Evolutionary conservation across 495 filamentous ascomycete species (phyloP), one percentile per base, ranked within the genome.

Genomic region (Penicillium taxi): DNA sequence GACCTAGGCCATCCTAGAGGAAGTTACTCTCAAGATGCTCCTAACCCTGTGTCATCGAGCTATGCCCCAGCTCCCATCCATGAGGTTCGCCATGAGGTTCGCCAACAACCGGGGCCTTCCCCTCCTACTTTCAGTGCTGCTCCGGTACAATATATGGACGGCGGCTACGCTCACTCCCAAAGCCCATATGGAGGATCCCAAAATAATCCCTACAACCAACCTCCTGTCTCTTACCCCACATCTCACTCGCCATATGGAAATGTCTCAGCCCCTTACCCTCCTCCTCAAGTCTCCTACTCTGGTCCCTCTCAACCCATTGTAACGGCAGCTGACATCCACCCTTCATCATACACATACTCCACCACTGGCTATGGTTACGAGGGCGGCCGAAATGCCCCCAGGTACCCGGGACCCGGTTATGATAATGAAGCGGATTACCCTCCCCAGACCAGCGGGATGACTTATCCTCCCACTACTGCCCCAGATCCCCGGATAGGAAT

Each of bases 401-500:
- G 66, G 28, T 70, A 70, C 42, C 45, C 66, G 26, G 66, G 66
- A 32, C 59, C 64, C 32, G 63, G 59, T 39, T 68, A 68, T 66
- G 63, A 70, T 39, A 44, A 59, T 45, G 61, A 70, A 22, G 41
- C 57, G 42, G 66, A 70, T 27, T 68, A 67, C 43, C 58, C 66
- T 38, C 56, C 63, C 32, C 63, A 63, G 33, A 61, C 66, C 20
- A 55, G 64, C 32, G 63, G 59, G 48, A 68, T 67, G 40, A 46
- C 52, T 28, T 68, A 68, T 45, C 63, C 64, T 52, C 29, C 64
- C 45, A 64, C 63, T 33, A 59, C 64, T 50, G 64, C 61, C 53
- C 56, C 63, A 48, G 66, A 69, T 39, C 53, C 62, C 36, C 64
- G 66, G 57, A 63, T 68, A 61, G 61, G 57, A 65, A 66, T 69